phyloP scores from a whole-genome alignment of 2,329 filamentous ascomycete genomes.

The Pestalotiopsis sp. region DNA sequence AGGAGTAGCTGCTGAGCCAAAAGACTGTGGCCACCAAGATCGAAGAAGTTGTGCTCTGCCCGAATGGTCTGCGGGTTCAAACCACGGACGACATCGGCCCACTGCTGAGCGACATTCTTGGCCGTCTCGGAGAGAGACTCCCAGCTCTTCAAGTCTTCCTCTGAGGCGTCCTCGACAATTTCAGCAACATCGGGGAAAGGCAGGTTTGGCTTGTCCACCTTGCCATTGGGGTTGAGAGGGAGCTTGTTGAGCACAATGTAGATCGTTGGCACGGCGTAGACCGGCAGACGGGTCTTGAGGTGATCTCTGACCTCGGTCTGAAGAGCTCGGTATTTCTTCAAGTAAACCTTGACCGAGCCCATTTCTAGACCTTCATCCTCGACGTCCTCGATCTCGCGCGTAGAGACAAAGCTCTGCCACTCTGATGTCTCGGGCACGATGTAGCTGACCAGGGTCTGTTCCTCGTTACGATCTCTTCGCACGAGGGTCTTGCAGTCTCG shows the following conservation, averaged over 20 bases:
- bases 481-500: slow-evolving; percentile 87
- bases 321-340: slow-evolving; percentile 48
- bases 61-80: slow-evolving; percentile 70
- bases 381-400: slow-evolving; percentile 55
- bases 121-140: slow-evolving; percentile 59
- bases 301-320: slow-evolving; percentile 61
- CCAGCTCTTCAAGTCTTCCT: slow-evolving; percentile 45
- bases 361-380: slow-evolving; percentile 55
- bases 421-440: slow-evolving; percentile 79
- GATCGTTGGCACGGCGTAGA: slow-evolving; percentile 75
- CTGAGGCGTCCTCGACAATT: slow-evolving; percentile 50
- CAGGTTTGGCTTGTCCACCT: slow-evolving; percentile 77
- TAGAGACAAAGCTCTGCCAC: slow-evolving; percentile 71
- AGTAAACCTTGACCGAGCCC: slow-evolving; percentile 43
- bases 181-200: slow-evolving; percentile 80
- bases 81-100: slow-evolving; percentile 71
- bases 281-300: slow-evolving; percentile 71
- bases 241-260: slow-evolving; percentile 74
- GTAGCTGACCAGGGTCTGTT: slow-evolving; percentile 86
- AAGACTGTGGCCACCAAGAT: slow-evolving; percentile 79
- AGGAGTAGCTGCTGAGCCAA: slow-evolving; percentile 82
- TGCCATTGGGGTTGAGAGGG: slow-evolving; percentile 84
- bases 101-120: slow-evolving; percentile 69
- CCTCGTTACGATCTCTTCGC: slow-evolving; percentile 81
- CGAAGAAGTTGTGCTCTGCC: slow-evolving; percentile 70